Evolutionary conservation across 2,329 filamentous ascomycete species (phyloP).

Genomic region (Fusarium sp.): DNA sequence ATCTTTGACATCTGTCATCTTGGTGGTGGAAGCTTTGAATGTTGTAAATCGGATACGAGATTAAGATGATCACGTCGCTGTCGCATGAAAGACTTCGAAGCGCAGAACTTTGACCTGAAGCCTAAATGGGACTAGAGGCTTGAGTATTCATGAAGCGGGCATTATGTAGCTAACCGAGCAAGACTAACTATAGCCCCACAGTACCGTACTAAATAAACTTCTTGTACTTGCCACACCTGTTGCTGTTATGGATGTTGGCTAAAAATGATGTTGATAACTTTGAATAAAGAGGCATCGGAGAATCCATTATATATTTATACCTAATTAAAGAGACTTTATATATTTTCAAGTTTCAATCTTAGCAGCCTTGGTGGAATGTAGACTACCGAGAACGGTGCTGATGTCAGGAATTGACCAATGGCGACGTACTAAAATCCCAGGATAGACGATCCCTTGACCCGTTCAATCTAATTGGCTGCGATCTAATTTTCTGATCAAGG

Average conservation of each 20-base stretch:
- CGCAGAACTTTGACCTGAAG: constrained; percentile 37
- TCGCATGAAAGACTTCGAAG: constrained; percentile 38
- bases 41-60: constrained; percentile 10
- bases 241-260: too few relatives aligned
- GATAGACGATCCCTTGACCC: constrained; percentile 9
- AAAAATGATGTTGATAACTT: not conserved
- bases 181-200: not conserved
- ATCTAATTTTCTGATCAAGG: constrained; percentile 21
- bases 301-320: not conserved
- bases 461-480: constrained; percentile 35
- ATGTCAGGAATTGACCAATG: constrained; percentile 38
- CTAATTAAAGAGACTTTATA: not conserved
- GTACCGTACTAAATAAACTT: not conserved
- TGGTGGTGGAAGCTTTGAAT: constrained; percentile 8
- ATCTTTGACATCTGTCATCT: constrained; percentile 61
- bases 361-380: not conserved
- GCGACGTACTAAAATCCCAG: not conserved
- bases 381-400: constrained; percentile 9
- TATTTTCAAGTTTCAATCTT: not conserved
- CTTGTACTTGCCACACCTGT: not conserved
- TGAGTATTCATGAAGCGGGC: constrained; percentile 13
- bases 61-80: constrained; percentile 25
- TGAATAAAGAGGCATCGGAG: not conserved
- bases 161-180: constrained; percentile 11
- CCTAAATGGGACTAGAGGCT: constrained; percentile 30